phyloP scores from a whole-genome alignment of 306 rosid species.

The Cicer chorassanicum region DNA sequence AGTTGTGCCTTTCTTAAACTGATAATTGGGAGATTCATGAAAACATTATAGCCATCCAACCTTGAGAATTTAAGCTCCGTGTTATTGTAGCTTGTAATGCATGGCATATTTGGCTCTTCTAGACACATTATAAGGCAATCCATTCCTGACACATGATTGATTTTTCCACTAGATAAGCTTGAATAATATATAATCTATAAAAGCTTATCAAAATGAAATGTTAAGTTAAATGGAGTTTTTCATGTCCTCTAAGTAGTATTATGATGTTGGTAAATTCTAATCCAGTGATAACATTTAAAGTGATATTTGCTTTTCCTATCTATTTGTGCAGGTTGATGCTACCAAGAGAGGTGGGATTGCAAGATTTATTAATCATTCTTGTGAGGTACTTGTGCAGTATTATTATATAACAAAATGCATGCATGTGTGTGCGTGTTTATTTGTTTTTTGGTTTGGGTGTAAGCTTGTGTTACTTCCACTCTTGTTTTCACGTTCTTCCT shows the following conservation, averaged over 20 bases:
- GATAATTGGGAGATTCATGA: conserved; percentile 6
- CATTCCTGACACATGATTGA: conserved; percentile 22
- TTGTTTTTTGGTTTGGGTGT: not conserved
- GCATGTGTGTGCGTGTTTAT: not conserved
- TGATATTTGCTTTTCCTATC: conserved; percentile 37
- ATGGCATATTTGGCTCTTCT: conserved; percentile 21
- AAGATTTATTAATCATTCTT: conserved; percentile 92
- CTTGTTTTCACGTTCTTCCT: conserved; percentile 35
- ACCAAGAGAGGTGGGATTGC: conserved; percentile 98
- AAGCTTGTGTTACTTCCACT: conserved; percentile 6
- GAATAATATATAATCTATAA: conserved; percentile 25
- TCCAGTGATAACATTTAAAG: conserved; percentile 24
- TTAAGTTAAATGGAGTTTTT: conserved; percentile 29
- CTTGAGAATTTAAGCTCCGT: conserved; percentile 1
- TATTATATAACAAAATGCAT: conserved; percentile 30
- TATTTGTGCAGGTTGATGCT: conserved; percentile 85
- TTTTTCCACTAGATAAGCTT: conserved; percentile 15
- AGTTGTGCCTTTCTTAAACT: conserved; percentile 9
- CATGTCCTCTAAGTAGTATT: conserved; percentile 18
- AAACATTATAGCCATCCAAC: conserved; percentile 13
- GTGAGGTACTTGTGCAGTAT: conserved; percentile 71
- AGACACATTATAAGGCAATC: conserved; percentile 16
- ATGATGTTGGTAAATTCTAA: conserved; percentile 19
- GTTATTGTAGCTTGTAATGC: not conserved
- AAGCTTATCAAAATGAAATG: conserved; percentile 10